Evolutionary conservation across 257 asterid species (phyloP).

Genomic region (Nicotiana noctiflora): DNA sequence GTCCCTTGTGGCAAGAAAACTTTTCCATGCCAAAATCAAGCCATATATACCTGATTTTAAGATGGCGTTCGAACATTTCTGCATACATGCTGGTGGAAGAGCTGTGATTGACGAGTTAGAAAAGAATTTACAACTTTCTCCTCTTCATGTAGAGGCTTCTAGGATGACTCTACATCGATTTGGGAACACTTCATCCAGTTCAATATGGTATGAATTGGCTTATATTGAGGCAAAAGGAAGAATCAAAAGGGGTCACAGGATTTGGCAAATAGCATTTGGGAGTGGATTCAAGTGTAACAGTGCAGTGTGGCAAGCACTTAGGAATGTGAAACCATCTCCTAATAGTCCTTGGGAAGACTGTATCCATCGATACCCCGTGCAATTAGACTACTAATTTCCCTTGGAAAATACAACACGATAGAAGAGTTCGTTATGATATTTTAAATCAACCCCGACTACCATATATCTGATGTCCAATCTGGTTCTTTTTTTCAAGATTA

Average conservation of each 20-base stretch:
- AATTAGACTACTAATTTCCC: constrained; percentile 1
- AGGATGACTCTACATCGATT: constrained; percentile 44
- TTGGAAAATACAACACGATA: neutral
- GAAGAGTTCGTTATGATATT: no score
- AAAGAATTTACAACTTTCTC: constrained; percentile 28
- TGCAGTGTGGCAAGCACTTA: constrained; percentile 40
- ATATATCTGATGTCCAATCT: no score
- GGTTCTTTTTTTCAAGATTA: no score
- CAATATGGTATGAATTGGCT: constrained; percentile 45
- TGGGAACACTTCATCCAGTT: constrained; percentile 43
- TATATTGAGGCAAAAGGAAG: constrained; percentile 37
- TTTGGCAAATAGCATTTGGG: constrained; percentile 51
- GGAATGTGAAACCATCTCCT: constrained; percentile 26
- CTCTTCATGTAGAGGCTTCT: constrained; percentile 36
- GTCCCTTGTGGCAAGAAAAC: constrained; percentile 20
- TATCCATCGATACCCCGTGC: constrained; percentile 26
- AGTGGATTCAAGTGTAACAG: constrained; percentile 17
- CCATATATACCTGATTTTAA: constrained; percentile 39
- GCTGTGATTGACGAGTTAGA: constrained; percentile 41
- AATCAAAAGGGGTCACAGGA: constrained; percentile 26
- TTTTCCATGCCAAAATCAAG: constrained; percentile 16
- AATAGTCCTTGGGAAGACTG: constrained; percentile 40
- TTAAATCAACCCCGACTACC: neutral
- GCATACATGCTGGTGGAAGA: constrained; percentile 48
- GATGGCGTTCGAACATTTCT: constrained; percentile 38